Evolutionary conservation across 2,329 filamentous ascomycete genomes (phyloP).

Genomic region (Cytospora leucostoma): DNA sequence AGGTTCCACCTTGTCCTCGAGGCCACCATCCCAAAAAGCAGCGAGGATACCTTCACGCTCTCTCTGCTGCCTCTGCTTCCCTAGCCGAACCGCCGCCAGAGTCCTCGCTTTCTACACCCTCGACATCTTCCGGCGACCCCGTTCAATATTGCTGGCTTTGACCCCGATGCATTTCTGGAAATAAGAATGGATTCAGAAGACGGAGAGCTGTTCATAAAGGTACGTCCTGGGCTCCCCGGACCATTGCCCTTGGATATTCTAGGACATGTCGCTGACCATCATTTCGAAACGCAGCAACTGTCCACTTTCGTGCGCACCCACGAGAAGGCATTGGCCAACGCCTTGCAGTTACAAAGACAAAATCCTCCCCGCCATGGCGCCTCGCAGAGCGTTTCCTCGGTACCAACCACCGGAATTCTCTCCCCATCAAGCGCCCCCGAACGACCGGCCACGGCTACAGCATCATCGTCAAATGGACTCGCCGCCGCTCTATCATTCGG

Average conservation of each 20-base stretch:
- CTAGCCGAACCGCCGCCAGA: conserved; percentile 1
- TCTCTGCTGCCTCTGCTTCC: conserved; percentile 22
- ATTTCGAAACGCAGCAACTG: conserved; percentile 68
- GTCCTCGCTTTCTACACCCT: conserved; percentile 22
- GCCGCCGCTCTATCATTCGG: conserved; percentile 86
- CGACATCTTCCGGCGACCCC: conserved; percentile 30
- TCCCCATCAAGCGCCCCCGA: conserved; percentile 58
- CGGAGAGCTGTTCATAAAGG: conserved; percentile 87
- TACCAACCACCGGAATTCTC: conserved; percentile 46
- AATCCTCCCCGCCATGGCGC: conserved; percentile 67
- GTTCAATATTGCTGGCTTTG: conserved; percentile 14
- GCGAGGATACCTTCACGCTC: conserved; percentile 19
- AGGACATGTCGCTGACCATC: conserved; percentile 34
- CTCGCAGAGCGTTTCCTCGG: conserved; percentile 64
- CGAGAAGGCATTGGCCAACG: conserved; percentile 96
- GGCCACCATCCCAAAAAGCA: conserved; percentile 13
- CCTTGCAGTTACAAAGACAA: conserved; percentile 80
- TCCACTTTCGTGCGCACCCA: conserved; percentile 95
- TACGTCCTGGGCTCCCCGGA: conserved; percentile 40
- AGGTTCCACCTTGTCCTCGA: conserved; percentile 21
- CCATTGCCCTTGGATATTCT: not conserved
- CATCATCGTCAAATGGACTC: conserved; percentile 72
- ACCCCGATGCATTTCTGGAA: conserved; percentile 50
- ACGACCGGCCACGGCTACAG: conserved; percentile 60
- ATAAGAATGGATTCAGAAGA: conserved; percentile 83